Evolutionary conservation across 805 yeast species (phyloP).

Genomic region (Candida andamanensis): DNA sequence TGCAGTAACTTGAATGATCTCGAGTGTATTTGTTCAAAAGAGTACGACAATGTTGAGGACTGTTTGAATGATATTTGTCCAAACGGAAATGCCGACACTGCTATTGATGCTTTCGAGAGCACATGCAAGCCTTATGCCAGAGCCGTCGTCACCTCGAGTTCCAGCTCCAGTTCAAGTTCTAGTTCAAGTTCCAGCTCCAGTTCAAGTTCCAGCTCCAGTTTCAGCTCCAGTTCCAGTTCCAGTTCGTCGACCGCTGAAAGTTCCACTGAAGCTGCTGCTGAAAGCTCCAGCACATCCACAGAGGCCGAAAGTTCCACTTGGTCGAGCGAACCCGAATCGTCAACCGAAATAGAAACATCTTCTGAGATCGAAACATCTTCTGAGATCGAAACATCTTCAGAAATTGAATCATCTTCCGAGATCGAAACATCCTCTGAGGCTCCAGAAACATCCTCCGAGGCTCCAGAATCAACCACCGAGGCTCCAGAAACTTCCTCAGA

Average conservation of each 20-base stretch:
- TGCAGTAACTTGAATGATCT: slow-evolving; percentile 62
- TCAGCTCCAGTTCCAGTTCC: slow-evolving; percentile 23
- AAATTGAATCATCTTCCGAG: slow-evolving; percentile 6
- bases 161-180: slow-evolving; percentile 18
- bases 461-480: slow-evolving; percentile 3
- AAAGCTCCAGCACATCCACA: slow-evolving; percentile 4
- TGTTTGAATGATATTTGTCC: slow-evolving; percentile 75
- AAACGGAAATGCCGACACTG: slow-evolving; percentile 50
- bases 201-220: slow-evolving; percentile 26
- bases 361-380: slow-evolving; percentile 10
- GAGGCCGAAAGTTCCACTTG: slow-evolving; percentile 7
- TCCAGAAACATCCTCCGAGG: too few species aligned
- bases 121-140: slow-evolving; percentile 46
- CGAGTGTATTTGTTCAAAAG: slow-evolving; percentile 61
- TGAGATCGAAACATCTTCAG: slow-evolving; percentile 9
- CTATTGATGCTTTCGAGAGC: slow-evolving; percentile 52
- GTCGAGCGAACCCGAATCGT: slow-evolving; percentile 4
- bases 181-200: slow-evolving; percentile 25
- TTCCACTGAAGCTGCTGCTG: slow-evolving; percentile 13
- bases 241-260: slow-evolving; percentile 17
- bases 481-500: slow-evolving; percentile 14
- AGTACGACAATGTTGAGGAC: slow-evolving; percentile 46
- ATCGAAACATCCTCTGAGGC: slow-evolving; percentile 2
- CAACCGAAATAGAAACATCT: slow-evolving; percentile 9
- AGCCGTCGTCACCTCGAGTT: slow-evolving; percentile 18